phyloP scores from a whole-genome alignment of 257 asterid species.

The Solanum virginianum region DNA sequence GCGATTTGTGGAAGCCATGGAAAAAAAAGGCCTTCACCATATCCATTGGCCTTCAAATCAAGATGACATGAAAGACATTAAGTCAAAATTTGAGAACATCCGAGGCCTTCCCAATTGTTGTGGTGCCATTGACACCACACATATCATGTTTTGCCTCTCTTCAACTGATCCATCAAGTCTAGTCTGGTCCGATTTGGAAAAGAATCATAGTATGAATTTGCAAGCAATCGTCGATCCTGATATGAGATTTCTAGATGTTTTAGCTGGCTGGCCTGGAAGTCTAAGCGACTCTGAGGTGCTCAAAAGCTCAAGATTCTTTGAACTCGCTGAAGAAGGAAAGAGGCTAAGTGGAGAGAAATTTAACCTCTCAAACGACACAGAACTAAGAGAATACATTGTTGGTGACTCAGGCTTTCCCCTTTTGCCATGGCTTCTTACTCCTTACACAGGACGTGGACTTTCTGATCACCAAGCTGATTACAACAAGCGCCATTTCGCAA shows the following conservation, averaged over 20 bases:
- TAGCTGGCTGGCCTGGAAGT: conserved; percentile 16
- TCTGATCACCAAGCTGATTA: neutral
- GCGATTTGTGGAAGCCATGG: conserved; percentile 18
- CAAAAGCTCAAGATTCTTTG: neutral
- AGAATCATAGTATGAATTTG: conserved; percentile 8
- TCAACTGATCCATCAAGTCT: neutral
- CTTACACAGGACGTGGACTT: conserved; percentile 1
- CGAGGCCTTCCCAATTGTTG: conserved; percentile 20
- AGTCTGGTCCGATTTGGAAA: conserved; percentile 12
- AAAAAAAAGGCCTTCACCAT: conserved; percentile 3
- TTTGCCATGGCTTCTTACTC: conserved; percentile 22
- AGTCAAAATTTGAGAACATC: conserved; percentile 8
- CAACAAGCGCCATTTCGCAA: conserved; percentile 9
- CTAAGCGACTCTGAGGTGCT: conserved; percentile 5
- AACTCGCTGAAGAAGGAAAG: conserved; percentile 1
- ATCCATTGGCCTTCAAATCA: conserved; percentile 6
- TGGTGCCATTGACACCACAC: conserved; percentile 17
- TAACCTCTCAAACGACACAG: neutral
- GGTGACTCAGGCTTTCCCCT: conserved; percentile 21
- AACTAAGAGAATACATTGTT: conserved; percentile 6
- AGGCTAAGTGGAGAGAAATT: conserved; percentile 1
- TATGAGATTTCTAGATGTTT: conserved; percentile 12
- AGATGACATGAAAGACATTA: conserved; percentile 2
- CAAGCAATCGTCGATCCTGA: conserved; percentile 11
- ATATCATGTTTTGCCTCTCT: conserved; percentile 9